Conservation (phyloP, 2,329 filamentous ascomycete genomes). For the Talaromyces sp. region DNA sequence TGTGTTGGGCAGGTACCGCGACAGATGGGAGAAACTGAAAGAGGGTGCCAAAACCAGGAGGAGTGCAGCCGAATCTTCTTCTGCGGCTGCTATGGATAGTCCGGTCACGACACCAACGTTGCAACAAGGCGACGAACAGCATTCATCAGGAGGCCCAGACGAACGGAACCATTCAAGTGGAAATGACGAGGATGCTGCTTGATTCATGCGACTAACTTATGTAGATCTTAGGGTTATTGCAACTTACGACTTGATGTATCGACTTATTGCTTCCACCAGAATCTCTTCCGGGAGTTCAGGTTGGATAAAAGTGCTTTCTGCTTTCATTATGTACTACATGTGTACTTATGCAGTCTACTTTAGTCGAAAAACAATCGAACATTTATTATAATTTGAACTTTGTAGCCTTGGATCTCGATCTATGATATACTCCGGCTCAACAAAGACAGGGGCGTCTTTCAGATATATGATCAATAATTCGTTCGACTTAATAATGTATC, state of each 20-base stretch:
- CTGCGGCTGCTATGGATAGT: slow-evolving; percentile 6
- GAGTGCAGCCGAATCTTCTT: slow-evolving; percentile 13
- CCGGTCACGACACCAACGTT: slow-evolving; percentile 10
- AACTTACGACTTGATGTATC: background rate
- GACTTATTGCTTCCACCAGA: background rate
- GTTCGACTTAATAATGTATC: too few species aligned
- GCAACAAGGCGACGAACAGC: background rate
- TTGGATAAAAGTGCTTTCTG: background rate
- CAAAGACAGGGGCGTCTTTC: too few species aligned
- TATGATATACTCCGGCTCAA: too few species aligned
- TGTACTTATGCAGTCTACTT: background rate
- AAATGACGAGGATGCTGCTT: slow-evolving; percentile 3
- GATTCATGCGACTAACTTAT: background rate
- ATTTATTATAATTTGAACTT: too few species aligned
- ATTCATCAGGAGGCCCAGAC: background rate
- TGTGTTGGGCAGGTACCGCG: slow-evolving; percentile 56
- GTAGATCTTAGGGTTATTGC: background rate
- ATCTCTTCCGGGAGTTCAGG: background rate
- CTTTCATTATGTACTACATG: background rate
- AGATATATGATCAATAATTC: too few species aligned
- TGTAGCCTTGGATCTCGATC: too few species aligned
- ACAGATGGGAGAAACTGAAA: slow-evolving; percentile 68
- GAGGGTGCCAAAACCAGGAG: slow-evolving; percentile 54
- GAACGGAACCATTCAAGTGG: background rate
- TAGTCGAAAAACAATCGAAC: background rate